Evolutionary conservation across 306 rosid species (phyloP).

Genomic region (Prunus fruticosa): DNA sequence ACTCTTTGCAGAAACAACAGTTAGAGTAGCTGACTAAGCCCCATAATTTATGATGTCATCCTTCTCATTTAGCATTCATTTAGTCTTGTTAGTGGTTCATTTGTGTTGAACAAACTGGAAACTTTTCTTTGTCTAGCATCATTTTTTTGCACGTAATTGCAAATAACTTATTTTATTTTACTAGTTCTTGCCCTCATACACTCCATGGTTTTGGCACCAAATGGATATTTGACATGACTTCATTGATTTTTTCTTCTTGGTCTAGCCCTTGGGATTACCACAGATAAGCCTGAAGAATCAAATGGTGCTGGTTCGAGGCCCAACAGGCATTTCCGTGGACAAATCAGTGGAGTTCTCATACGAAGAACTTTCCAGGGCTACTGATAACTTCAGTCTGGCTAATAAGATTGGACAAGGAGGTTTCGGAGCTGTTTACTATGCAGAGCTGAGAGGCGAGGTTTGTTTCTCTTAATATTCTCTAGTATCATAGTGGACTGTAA

Average conservation of each 20-base stretch:
- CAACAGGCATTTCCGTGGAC: conserved; percentile 51
- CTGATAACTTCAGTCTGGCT: conserved; percentile 70
- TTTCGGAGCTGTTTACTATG: conserved; percentile 84
- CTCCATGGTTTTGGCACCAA: neutral
- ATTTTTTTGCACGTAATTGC: neutral
- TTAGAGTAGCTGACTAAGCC: neutral
- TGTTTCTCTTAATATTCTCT: conserved; percentile 24
- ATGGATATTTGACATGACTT: neutral
- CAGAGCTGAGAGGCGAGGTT: conserved; percentile 90
- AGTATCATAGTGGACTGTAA: conserved; percentile 1
- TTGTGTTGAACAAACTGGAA: neutral
- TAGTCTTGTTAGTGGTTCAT: neutral
- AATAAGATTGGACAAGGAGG: conserved; percentile 88
- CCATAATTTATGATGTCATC: neutral
- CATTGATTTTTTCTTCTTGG: conserved; percentile 12
- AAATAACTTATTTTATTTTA: conserved; percentile 2
- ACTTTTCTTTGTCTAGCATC: neutral
- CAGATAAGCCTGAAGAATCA: conserved; percentile 47
- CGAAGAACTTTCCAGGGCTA: conserved; percentile 76
- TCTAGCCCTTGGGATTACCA: conserved; percentile 38
- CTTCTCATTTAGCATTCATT: neutral
- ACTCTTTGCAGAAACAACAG: neutral
- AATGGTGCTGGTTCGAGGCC: conserved; percentile 33
- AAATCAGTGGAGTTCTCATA: conserved; percentile 73
- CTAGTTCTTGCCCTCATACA: conserved; percentile 5